phyloP scores from a whole-genome alignment of 2,329 filamentous ascomycete genomes.

The Helotiales sp. region DNA sequence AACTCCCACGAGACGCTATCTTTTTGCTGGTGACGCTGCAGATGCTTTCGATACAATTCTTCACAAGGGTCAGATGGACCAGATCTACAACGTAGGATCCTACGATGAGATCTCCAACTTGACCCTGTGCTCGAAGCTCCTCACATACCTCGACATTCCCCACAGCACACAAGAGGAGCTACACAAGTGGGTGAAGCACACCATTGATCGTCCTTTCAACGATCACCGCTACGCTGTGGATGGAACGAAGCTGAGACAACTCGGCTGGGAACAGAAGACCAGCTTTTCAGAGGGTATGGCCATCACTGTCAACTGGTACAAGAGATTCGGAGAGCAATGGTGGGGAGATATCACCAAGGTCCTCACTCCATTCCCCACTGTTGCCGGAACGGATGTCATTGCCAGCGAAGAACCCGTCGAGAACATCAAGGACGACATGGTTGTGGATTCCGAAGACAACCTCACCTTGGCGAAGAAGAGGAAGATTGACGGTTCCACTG shows the following conservation, averaged over 20 bases:
- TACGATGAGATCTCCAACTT: conserved; percentile 76
- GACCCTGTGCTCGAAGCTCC: conserved; percentile 63
- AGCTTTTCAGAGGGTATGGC: conserved; percentile 62
- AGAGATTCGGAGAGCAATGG: conserved; percentile 64
- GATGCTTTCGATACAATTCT: conserved; percentile 84
- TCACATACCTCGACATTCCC: conserved; percentile 60
- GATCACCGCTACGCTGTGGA: conserved; percentile 73
- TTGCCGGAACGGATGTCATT: conserved; percentile 55
- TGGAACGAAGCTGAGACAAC: conserved; percentile 62
- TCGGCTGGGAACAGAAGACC: conserved; percentile 71
- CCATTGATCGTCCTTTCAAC: conserved; percentile 76
- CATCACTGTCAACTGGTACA: conserved; percentile 71
- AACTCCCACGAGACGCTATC: conserved; percentile 70
- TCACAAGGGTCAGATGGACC: conserved; percentile 71
- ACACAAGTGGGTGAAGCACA: conserved; percentile 69
- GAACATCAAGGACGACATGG: conserved; percentile 31
- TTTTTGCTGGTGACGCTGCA: conserved; percentile 77
- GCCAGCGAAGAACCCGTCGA: conserved; percentile 36
- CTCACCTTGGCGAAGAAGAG: conserved; percentile 32
- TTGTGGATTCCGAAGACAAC: conserved; percentile 23
- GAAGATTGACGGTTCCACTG: conserved; percentile 21
- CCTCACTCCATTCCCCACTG: conserved; percentile 65
- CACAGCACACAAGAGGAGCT: conserved; percentile 53
- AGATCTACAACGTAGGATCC: conserved; percentile 82
- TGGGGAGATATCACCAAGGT: conserved; percentile 72